Conservation (phyloP, 2,329 filamentous ascomycete genomes). For the Calcarisporium arbuscula region DNA sequence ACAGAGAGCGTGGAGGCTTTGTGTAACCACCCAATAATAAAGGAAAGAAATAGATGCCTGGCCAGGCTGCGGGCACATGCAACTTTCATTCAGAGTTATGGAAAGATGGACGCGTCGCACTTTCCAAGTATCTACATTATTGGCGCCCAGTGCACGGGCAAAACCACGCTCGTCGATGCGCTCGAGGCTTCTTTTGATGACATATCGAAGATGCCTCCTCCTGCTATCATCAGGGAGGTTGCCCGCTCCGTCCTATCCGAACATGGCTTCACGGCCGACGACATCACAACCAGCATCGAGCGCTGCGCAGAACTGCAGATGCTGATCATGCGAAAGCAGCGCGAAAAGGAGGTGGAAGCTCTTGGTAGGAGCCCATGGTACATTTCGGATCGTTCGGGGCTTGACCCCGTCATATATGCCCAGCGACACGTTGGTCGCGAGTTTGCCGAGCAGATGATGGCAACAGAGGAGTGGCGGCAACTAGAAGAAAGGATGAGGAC, state of each 20-base stretch:
- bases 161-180: constrained; percentile 34
- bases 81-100: no score
- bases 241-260: constrained; percentile 27
- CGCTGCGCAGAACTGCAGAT: constrained; percentile 27
- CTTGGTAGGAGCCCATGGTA: constrained; percentile 19
- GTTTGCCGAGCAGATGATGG: constrained; percentile 17
- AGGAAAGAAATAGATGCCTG: no score
- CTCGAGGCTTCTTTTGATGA: constrained; percentile 19
- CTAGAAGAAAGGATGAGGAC: constrained; percentile 25
- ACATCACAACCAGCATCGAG: constrained; percentile 22
- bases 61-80: no score
- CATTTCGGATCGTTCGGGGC: constrained; percentile 36
- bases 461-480: constrained; percentile 19
- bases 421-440: constrained; percentile 20
- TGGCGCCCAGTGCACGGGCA: constrained; percentile 38
- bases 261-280: constrained; percentile 24
- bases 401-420: constrained; percentile 36
- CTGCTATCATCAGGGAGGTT: constrained; percentile 28
- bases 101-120: no score
- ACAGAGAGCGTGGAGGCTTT: no score
- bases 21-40: no score
- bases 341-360: constrained; percentile 19
- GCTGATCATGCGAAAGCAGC: constrained; percentile 31
- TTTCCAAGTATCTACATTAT: constrained; percentile 31
- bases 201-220: constrained; percentile 8